A percentile compares a stretch with the other conserved stretches of the same genome.
phyloP scores from a whole-genome alignment of 2,329 filamentous ascomycete genomes.

The Sporothrix schenckii region DNA sequence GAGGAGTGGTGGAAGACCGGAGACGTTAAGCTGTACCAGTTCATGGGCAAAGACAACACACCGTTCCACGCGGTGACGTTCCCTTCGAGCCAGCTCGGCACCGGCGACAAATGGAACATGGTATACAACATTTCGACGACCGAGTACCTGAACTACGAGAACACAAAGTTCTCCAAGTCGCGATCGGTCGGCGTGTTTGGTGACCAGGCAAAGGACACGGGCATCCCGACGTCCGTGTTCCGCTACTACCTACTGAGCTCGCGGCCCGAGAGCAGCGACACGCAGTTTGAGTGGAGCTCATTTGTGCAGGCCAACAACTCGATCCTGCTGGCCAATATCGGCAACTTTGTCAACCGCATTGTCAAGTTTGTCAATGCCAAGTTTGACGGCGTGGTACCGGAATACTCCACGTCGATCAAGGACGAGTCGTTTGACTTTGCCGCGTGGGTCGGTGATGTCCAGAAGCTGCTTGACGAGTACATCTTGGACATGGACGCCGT shows the following conservation, averaged over 20 bases:
- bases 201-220: conserved; percentile 83
- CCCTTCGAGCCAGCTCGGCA: conserved; percentile 83
- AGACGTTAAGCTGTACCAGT: conserved; percentile 86
- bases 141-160: conserved; percentile 86
- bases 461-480: conserved; percentile 68
- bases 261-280: conserved; percentile 81
- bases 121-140: conserved; percentile 86
- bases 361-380: conserved; percentile 78
- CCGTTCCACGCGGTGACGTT: conserved; percentile 86
- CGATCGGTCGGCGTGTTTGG: conserved; percentile 89
- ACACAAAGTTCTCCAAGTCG: conserved; percentile 91
- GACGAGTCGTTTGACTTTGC: conserved; percentile 56
- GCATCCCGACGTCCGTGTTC: conserved; percentile 85
- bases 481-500: conserved; percentile 69
- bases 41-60: conserved; percentile 90
- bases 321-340: conserved; percentile 76
- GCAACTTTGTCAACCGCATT: conserved; percentile 73
- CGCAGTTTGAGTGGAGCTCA: conserved; percentile 56
- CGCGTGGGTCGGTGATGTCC: conserved; percentile 63
- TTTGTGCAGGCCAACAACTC: conserved; percentile 88
- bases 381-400: conserved; percentile 70
- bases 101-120: conserved; percentile 84
- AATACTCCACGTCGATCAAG: conserved; percentile 56
- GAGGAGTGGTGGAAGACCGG: conserved; percentile 93
- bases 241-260: conserved; percentile 86